Conservation (phyloP, 176 grass and related monocot species). For the Lolium multiflorum region DNA sequence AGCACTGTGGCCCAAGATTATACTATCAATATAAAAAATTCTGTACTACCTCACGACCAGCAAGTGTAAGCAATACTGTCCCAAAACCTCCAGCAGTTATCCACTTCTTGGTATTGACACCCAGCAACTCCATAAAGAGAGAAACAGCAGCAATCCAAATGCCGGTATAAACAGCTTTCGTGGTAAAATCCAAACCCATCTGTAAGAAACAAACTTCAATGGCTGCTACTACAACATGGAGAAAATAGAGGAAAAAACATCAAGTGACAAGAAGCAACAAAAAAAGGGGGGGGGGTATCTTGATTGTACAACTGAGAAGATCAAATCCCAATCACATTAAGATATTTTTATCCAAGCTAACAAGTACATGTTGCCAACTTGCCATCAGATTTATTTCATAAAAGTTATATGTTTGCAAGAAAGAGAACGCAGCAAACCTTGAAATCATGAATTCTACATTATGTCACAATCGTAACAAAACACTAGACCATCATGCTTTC, state of each 20-base stretch:
- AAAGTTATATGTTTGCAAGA: constrained; percentile 15
- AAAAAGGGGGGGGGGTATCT: not conserved
- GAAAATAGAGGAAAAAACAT: not conserved
- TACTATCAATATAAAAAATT: constrained; percentile 13
- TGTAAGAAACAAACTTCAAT: constrained; percentile 57
- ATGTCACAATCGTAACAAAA: not conserved
- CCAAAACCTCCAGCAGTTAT: constrained; percentile 97
- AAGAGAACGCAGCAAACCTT: not conserved
- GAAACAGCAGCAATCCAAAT: constrained; percentile 89
- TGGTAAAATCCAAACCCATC: constrained; percentile 94
- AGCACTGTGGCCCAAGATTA: constrained; percentile 20
- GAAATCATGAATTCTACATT: constrained; percentile 4
- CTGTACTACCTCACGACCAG: constrained; percentile 91
- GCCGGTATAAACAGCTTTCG: constrained; percentile 84
- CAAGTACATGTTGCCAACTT: constrained; percentile 16
- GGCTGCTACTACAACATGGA: constrained; percentile 3
- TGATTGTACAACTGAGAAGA: not conserved
- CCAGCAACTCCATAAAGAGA: constrained; percentile 98
- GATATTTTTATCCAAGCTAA: constrained; percentile 11
- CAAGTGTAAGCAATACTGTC: constrained; percentile 95
- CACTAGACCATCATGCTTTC: not conserved
- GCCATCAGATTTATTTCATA: constrained; percentile 9
- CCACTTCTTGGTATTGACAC: constrained; percentile 96
- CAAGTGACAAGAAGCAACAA: constrained; percentile 2
- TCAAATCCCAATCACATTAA: not conserved